Base-by-base conservation (phyloP, 202 grass and related monocot species). In the Brachypodium distachyon region DNA sequence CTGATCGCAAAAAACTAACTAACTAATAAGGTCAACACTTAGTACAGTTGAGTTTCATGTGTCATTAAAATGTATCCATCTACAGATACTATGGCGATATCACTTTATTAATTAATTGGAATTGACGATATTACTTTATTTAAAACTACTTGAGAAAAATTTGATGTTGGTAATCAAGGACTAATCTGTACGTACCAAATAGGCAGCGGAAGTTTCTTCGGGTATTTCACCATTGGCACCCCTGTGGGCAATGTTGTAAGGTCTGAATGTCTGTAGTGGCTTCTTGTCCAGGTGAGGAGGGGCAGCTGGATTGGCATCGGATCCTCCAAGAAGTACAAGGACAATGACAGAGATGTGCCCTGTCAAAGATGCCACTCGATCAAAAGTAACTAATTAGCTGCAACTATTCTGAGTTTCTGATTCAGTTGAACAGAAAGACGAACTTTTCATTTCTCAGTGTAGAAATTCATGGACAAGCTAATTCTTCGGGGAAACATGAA, bases 201-300 rank as follows among this genome's bases (percentile, higher is more conserved):
- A 98, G 46, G 95, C 91, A 0, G 69, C 84, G 0, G 52, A 12
- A 14, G 95, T 98, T 73, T 98, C 95, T 88, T 98, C 91, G 10
- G 95, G 89, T 60, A 98, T 76, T 84, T 98, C 91, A 2, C 95
- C 95, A 84, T 94, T 90, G 23, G 95, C 94, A 6, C 91, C 95
- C 33, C 91, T 84, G 54, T 92, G 95, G 70, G 95, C 95, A 81
- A 98, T 92, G 72, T 98, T 92, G 77, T 83, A 90, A 40, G 95
- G 91, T 26, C 95, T 83, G 60, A 60, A 95, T 65, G 83, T 95
- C 79, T 95, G 95, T n/a, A 98, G 50, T 64, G 70, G 70, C 65
- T 85, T 74, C 79, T 80, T 93, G 19, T 90, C 70, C 46, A 83
- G 43, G 64, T 83, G 82, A 28, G 52, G 68, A 39, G 50, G 25